Base-by-base conservation (phyloP, 2,329 filamentous ascomycete species). In the Curvularia verruculosa region DNA sequence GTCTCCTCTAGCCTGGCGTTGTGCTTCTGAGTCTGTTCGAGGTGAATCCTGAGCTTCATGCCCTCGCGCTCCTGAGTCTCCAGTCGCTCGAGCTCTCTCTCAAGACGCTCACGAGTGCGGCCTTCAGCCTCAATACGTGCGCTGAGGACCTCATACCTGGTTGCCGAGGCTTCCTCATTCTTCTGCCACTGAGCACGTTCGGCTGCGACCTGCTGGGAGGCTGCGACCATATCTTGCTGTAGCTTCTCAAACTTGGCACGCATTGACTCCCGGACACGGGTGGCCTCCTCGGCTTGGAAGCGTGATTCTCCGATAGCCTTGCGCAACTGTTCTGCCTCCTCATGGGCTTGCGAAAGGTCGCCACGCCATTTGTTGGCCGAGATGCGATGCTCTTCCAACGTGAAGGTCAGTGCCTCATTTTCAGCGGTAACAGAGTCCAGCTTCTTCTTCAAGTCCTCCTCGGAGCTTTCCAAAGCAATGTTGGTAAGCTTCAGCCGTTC, bases 191-290 rank as follows among this genome's bases (percentile, higher is more conserved):
- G 83, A 28, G 89, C 87, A 72, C 93, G 94, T 72, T 98, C 93
- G 67, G 90, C 87, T 21, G 89, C 87, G 60, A 97, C 87, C 60
- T 96, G 89, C 45, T 87, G 86, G 51, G 91, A 88, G 47, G 92
- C 90, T 54, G 82, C 82, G 29, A 87, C 85, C 89, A 98, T 94
- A 66, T 97, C 92, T 61, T 92, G 86, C 76, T 98, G 93, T 37
- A 99, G 81, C 58, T 87, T 87, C 66, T 94, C 86, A 69, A 97
- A 90, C 77, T 95, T 96, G 73, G 83, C 82, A 64, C 92, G 89
- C 85, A 96, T 93, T 59, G 84, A 87, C 73, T 96, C 91, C 56
- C 92, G 89, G 57, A 96, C 85, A 61, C 89, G 87, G 70, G 93
- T 87, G 69, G 92, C 94, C 78, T 96, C 93, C 69, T 95, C 88